phyloP scores from a whole-genome alignment of 345 rosid genomes.

The Dovyalis caffra region DNA sequence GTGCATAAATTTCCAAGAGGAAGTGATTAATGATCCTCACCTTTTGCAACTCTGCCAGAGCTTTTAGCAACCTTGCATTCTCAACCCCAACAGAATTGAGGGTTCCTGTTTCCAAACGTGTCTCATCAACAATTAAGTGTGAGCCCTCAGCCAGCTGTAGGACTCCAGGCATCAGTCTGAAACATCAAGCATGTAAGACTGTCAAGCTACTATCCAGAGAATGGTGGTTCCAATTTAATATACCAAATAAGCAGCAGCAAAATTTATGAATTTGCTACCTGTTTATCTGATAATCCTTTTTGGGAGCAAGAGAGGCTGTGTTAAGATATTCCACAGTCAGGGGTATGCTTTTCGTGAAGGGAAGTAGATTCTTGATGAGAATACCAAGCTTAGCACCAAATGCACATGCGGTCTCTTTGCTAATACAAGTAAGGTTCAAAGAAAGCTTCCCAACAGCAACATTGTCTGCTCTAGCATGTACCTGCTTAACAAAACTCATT shows the following conservation, averaged over 20 bases:
- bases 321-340: slow-evolving; percentile 74
- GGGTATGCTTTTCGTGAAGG: slow-evolving; percentile 59
- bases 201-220: neutral
- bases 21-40: slow-evolving; percentile 44
- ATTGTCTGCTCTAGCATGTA: slow-evolving; percentile 71
- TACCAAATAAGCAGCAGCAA: no score
- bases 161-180: slow-evolving; percentile 67
- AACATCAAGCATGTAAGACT: slow-evolving; percentile 15
- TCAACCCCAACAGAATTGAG: slow-evolving; percentile 77
- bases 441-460: slow-evolving; percentile 94
- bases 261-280: slow-evolving; percentile 37
- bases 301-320: slow-evolving; percentile 62
- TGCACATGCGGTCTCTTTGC: slow-evolving; percentile 59
- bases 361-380: slow-evolving; percentile 62
- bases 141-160: slow-evolving; percentile 82
- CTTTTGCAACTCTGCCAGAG: slow-evolving; percentile 68
- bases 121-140: slow-evolving; percentile 78
- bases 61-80: slow-evolving; percentile 67
- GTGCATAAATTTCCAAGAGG: no score
- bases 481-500: slow-evolving; percentile 38
- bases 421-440: slow-evolving; percentile 61
- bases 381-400: slow-evolving; percentile 50
- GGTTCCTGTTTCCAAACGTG: slow-evolving; percentile 67
- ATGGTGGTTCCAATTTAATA: neutral
- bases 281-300: slow-evolving; percentile 72